Conservation (phyloP, 2,329 filamentous ascomycete species). For the Aureobasidium sp. region DNA sequence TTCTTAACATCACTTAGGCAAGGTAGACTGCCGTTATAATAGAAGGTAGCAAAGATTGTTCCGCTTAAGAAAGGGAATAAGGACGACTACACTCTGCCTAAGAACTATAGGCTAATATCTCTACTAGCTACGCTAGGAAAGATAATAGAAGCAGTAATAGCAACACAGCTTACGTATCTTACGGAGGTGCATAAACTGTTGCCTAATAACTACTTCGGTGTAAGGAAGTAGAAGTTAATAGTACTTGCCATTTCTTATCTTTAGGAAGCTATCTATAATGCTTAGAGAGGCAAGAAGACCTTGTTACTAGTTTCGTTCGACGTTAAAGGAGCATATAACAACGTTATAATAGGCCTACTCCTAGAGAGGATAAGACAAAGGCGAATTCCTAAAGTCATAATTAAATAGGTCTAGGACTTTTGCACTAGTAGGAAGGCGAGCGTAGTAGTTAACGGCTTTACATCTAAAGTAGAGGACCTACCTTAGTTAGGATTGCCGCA, state of each 20-base stretch:
- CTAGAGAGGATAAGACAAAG: not conserved
- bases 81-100: too few species aligned
- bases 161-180: too few species aligned
- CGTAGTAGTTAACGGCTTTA: not conserved
- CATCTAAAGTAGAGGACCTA: not conserved
- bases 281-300: constrained; percentile 23
- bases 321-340: constrained; percentile 16
- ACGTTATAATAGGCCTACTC: not conserved
- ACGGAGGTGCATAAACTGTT: too few species aligned
- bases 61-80: too few species aligned
- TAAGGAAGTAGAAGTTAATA: constrained; percentile 27
- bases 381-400: not conserved
- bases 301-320: constrained; percentile 32
- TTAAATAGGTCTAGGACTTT: not conserved
- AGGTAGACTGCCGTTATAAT: too few species aligned
- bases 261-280: constrained; percentile 23
- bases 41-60: too few species aligned
- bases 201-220: constrained; percentile 28
- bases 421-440: not conserved
- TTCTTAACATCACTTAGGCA: too few species aligned
- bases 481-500: not conserved
- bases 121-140: too few species aligned
- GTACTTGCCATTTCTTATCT: constrained; percentile 28
- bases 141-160: too few species aligned
- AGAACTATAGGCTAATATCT: too few species aligned